phyloP scores from a whole-genome alignment of 2,329 filamentous ascomycete species.

The Penicillium capsulatum region DNA sequence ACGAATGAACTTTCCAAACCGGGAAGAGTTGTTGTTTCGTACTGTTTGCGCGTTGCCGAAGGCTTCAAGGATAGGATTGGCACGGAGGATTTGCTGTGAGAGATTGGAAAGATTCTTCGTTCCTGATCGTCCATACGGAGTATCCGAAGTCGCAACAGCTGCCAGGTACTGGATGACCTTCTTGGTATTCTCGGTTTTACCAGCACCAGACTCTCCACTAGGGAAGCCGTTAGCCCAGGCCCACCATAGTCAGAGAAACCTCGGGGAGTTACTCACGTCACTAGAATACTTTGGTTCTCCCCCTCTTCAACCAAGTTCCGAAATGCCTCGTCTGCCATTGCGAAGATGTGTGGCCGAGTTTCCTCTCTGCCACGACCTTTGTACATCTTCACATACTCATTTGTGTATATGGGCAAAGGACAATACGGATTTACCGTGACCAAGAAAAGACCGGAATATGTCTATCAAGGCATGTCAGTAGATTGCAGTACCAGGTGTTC shows the following conservation, averaged over 20 bases:
- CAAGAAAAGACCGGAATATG: constrained; percentile 93
- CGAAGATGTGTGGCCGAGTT: constrained; percentile 94
- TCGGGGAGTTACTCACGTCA: constrained; percentile 58
- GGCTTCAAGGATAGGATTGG: constrained; percentile 94
- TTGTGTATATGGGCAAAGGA: constrained; percentile 86
- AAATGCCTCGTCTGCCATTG: constrained; percentile 95
- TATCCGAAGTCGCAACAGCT: constrained; percentile 83
- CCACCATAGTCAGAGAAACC: too few relatives aligned
- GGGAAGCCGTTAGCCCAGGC: constrained; percentile 2
- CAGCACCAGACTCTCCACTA: constrained; percentile 87
- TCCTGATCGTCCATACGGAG: constrained; percentile 57
- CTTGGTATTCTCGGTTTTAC: constrained; percentile 98
- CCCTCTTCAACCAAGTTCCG: constrained; percentile 93
- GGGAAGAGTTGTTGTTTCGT: constrained; percentile 95
- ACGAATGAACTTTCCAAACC: constrained; percentile 97
- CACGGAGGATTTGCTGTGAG: constrained; percentile 91
- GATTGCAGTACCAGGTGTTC: background rate
- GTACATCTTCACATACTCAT: constrained; percentile 98
- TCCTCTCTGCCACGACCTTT: constrained; percentile 86
- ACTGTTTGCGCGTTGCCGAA: constrained; percentile 98
- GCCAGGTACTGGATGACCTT: constrained; percentile 99
- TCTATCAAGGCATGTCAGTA: constrained; percentile 47
- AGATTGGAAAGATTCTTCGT: constrained; percentile 72
- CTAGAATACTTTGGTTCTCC: constrained; percentile 93
- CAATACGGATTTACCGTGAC: constrained; percentile 98